These are phyloP conservation scores for Fraxinus platypoda DNA, from an alignment of 305 asterid genomes.

Conservation along the genomic window DNA sequence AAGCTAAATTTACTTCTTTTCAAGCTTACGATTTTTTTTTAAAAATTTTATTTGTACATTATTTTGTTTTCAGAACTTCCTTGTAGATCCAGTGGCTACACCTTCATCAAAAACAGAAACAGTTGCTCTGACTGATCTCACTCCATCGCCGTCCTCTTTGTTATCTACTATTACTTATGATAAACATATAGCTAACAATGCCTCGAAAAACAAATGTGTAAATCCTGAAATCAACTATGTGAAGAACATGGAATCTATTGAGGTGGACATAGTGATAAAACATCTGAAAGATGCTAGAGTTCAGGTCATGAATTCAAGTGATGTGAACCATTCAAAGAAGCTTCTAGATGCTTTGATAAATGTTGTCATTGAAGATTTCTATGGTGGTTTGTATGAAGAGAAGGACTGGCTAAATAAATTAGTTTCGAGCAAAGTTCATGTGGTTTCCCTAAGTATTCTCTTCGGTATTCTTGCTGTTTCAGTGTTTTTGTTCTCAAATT, in stretches of 20 bases:
- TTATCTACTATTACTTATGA: conserved; percentile 35
- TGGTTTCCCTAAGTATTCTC: conserved; percentile 34
- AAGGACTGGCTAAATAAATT: conserved; percentile 37
- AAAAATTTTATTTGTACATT: not conserved
- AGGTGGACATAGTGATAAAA: conserved; percentile 50
- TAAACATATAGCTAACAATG: conserved; percentile 12
- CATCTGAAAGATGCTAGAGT: conserved; percentile 51
- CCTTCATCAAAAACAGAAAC: conserved; percentile 35
- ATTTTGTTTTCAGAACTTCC: conserved; percentile 34
- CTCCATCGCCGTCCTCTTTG: conserved; percentile 33
- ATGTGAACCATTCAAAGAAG: conserved; percentile 44
- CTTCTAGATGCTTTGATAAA: conserved; percentile 50
- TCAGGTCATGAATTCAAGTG: conserved; percentile 43
- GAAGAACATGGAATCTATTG: conserved; percentile 27
- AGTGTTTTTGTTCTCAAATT: conserved; percentile 25
- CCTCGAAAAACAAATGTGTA: conserved; percentile 12
- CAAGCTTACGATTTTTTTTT: not conserved
- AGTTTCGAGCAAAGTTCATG: conserved; percentile 27
- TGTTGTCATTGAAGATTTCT: conserved; percentile 39
- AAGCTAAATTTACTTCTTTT: not conserved
- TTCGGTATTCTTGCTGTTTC: conserved; percentile 35
- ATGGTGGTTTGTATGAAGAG: conserved; percentile 42
- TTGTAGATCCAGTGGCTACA: conserved; percentile 29
- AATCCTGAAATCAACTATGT: conserved; percentile 23
- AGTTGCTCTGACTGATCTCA: conserved; percentile 32